Percentiles rank a stretch among this genome's conserved stretches.
Evolutionary conservation across 345 rosid species (phyloP).

Genomic region (Eucalyptus erythrocorys): DNA sequence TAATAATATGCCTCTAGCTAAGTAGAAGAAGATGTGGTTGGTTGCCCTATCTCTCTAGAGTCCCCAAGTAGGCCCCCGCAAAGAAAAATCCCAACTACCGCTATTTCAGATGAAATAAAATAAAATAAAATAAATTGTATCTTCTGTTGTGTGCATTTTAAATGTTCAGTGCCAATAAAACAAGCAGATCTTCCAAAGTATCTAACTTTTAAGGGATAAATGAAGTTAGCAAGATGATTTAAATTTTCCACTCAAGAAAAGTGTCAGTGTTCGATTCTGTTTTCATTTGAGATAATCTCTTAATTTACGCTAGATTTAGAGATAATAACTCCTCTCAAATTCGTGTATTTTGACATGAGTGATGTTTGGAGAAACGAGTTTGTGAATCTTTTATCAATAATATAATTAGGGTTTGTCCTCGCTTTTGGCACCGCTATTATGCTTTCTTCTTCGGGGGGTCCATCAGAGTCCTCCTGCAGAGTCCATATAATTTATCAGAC

Average conservation of each 20-base stretch:
- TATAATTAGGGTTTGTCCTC: not conserved
- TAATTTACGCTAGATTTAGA: not conserved
- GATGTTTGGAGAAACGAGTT: not conserved
- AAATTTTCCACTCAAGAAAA: not conserved
- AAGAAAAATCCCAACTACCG: not conserved
- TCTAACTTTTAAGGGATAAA: not conserved
- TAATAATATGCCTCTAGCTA: not conserved
- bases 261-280: not conserved
- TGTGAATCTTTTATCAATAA: not conserved
- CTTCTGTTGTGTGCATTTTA: not conserved
- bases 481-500: not conserved
- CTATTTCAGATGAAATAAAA: not conserved
- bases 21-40: not conserved
- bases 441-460: not conserved
- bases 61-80: not conserved
- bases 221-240: not conserved
- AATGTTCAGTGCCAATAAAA: not conserved
- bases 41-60: not conserved
- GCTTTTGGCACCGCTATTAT: not conserved
- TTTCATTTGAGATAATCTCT: not conserved
- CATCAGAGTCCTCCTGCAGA: not conserved
- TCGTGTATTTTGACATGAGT: rapidly evolving
- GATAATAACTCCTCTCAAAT: not conserved
- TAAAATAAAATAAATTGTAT: not conserved
- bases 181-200: not conserved